These are phyloP conservation scores for Pachysandra terminalis DNA, from an alignment of 164 flowering plant genomes.

Conservation along the genomic window DNA sequence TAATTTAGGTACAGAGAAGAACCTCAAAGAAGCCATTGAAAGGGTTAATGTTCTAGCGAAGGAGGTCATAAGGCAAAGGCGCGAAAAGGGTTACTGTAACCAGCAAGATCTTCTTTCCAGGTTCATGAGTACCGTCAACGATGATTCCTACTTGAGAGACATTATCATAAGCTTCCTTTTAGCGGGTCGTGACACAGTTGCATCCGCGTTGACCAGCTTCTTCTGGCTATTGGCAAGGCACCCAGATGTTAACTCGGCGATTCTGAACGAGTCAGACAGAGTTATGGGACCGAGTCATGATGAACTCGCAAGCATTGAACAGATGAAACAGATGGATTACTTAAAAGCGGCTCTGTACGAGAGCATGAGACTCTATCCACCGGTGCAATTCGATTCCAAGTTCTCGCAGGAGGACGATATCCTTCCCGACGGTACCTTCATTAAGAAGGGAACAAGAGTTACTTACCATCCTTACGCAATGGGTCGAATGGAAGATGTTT, in stretches of 20 bases:
- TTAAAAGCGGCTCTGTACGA: slow-evolving; percentile 67
- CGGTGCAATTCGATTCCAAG: slow-evolving; percentile 85
- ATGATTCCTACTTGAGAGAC: slow-evolving; percentile 47
- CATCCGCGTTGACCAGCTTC: slow-evolving; percentile 51
- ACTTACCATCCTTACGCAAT: slow-evolving; percentile 90
- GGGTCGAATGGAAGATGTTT: slow-evolving; percentile 79
- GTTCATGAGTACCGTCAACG: slow-evolving; percentile 42
- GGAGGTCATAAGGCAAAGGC: slow-evolving; percentile 35
- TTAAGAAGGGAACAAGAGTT: slow-evolving; percentile 58
- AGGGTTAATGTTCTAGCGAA: slow-evolving; percentile 35
- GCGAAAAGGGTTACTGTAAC: slow-evolving; percentile 17
- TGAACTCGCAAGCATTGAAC: slow-evolving; percentile 23
- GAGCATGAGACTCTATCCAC: slow-evolving; percentile 72
- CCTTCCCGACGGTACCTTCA: slow-evolving; percentile 68
- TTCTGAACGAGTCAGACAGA: slow-evolving; percentile 38
- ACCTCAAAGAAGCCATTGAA: slow-evolving; percentile 40
- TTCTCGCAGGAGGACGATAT: slow-evolving; percentile 52
- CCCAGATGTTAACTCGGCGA: slow-evolving; percentile 33
- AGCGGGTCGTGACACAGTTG: slow-evolving; percentile 69
- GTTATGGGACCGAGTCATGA: slow-evolving; percentile 29
- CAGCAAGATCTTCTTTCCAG: slow-evolving; percentile 47
- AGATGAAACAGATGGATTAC: slow-evolving; percentile 57
- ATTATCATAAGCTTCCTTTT: slow-evolving; percentile 60
- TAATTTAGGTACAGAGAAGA: slow-evolving; percentile 45
- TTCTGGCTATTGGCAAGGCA: slow-evolving; percentile 45